These are phyloP conservation scores for Lepidium campestre DNA, from an alignment of 441 rosid species.

Conservation along the genomic window DNA sequence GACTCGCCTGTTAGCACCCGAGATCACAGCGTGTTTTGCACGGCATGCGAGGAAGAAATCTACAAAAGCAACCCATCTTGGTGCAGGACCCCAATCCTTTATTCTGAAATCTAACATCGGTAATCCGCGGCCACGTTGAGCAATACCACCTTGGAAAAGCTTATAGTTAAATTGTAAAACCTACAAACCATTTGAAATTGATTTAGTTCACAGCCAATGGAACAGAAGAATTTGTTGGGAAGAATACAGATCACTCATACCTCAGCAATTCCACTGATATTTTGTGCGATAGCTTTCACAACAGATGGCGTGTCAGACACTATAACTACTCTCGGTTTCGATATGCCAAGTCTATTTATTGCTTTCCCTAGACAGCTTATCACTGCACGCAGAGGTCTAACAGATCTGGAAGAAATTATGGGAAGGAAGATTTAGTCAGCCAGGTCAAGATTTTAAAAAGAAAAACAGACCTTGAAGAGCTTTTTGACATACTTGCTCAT, in stretches of 20 bases:
- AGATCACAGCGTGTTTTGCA: slow-evolving; percentile 65
- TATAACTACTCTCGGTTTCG: slow-evolving; percentile 64
- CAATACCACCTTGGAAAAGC: slow-evolving; percentile 54
- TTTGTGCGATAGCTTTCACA: slow-evolving; percentile 37
- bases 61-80: slow-evolving; percentile 98
- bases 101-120: slow-evolving; percentile 57
- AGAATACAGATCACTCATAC: slow-evolving; percentile 33
- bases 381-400: slow-evolving; percentile 66
- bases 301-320: slow-evolving; percentile 86
- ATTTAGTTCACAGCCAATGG: neutral
- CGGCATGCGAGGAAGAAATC: slow-evolving; percentile 94
- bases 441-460: neutral
- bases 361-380: slow-evolving; percentile 60
- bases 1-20: slow-evolving; percentile 87
- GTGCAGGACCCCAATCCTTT: slow-evolving; percentile 98
- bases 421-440: neutral
- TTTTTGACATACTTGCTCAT: slow-evolving; percentile 54
- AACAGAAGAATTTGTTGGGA: neutral
- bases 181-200: slow-evolving; percentile 35
- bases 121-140: slow-evolving; percentile 32
- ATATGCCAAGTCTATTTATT: slow-evolving; percentile 28
- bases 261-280: slow-evolving; percentile 68
- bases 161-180: slow-evolving; percentile 75
- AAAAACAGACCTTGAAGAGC: neutral
- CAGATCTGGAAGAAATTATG: slow-evolving; percentile 49